These are phyloP conservation scores for Penicillium sp. DNA, from an alignment of 2,329 filamentous ascomycete species.

Conservation along the genomic window DNA sequence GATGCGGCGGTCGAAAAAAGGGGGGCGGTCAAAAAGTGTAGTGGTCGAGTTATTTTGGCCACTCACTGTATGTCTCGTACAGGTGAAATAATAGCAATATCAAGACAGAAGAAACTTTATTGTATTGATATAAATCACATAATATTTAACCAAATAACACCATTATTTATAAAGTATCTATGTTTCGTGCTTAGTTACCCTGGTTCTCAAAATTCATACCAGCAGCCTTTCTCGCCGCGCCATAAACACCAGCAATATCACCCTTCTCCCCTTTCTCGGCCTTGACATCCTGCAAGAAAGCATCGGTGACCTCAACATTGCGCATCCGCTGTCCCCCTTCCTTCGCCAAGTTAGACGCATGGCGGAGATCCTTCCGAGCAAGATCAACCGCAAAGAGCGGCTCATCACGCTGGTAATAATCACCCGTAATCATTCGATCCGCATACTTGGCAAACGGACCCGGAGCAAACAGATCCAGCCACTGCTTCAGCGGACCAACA, in stretches of 20 bases:
- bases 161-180: not conserved
- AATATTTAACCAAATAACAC: not conserved
- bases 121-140: not conserved
- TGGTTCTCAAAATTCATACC: conserved; percentile 75
- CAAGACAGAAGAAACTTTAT: no score
- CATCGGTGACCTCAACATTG: conserved; percentile 69
- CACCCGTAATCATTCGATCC: conserved; percentile 72
- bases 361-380: conserved; percentile 78
- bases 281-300: conserved; percentile 71
- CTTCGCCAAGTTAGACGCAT: conserved; percentile 71
- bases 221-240: conserved; percentile 72
- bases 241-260: conserved; percentile 83
- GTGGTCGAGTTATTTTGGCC: no score
- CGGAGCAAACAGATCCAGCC: conserved; percentile 74
- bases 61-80: no score
- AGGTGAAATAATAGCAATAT: no score
- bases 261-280: conserved; percentile 70
- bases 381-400: conserved; percentile 84
- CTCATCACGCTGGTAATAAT: conserved; percentile 74
- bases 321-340: conserved; percentile 65
- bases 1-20: no score
- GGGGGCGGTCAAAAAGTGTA: no score
- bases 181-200: not conserved
- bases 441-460: conserved; percentile 77
- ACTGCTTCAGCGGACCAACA: conserved; percentile 68